Evolutionary conservation across 1,139 yeast genomes (phyloP), one percentile per base, ranked within the genome.

Genomic region (Zygosaccharomyces sapae): DNA sequence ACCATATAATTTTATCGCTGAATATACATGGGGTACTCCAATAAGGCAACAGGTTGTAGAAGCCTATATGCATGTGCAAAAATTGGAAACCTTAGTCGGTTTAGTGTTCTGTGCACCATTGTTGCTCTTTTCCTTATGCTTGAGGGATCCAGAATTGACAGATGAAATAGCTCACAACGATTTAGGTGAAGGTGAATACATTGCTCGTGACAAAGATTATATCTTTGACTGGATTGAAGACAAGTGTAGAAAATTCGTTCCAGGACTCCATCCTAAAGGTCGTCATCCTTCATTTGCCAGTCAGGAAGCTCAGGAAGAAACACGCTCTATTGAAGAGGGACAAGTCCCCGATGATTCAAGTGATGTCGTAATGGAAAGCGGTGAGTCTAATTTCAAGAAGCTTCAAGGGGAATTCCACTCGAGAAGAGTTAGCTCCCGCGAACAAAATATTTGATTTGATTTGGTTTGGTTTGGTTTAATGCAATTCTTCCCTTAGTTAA

Each of bases 1-100:
- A 29, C 86, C 86, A n/a, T 71, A 73, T 44, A 57, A 66, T 0
- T 79, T 76, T 54, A 67, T 74, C 39, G 45, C 56, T 1, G 56
- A 59, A 2, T 69, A 80, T 55, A 61, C 76, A 3, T 79, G 83
- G 82, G 85, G 80, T 0, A 66, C 81, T 2, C 75, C 80, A 12
- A 77, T 72, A 52, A 74, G 87, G 65, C 56, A 62, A 7, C 79
- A 76, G 1, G 70, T 80, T 42, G 81, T 78, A 7, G 66, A 61
- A 38, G 75, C 85, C 1, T 83, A 82, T 63, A 73, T 74, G 46
- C 67, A 77, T 49, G 73, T 80, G 36, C 88, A 83, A 65, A 70
- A 71, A 58, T 64, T 77, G 48, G 71, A 81, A 56, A 72, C 80
- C 51, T 67, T 78, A 44, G 72, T 77, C 34, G 86, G 83, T 10